Conservation (phyloP, 2,329 filamentous ascomycete species). For the Penicillium sp. region DNA sequence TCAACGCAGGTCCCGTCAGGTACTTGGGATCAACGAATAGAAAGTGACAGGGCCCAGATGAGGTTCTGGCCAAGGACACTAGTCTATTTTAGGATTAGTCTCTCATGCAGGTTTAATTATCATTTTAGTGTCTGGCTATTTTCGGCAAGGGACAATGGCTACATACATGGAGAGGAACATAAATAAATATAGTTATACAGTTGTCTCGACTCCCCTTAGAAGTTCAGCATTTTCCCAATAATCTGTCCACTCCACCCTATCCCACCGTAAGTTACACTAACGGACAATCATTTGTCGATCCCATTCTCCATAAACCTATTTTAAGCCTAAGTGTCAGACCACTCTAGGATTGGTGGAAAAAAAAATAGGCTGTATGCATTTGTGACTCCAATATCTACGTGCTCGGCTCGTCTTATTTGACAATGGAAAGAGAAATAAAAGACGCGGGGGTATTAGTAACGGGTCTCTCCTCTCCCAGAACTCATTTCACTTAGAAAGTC, state of each 20-base stretch:
- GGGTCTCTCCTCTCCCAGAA: constrained; percentile 11
- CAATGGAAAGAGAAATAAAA: constrained; percentile 7
- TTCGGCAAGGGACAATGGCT: too few relatives aligned
- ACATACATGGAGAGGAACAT: too few relatives aligned
- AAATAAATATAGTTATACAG: too few relatives aligned
- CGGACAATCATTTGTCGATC: constrained; percentile 4
- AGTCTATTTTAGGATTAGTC: constrained; percentile 9
- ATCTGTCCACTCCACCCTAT: neutral
- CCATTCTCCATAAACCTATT: constrained; percentile 4
- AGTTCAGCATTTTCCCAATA: too few relatives aligned
- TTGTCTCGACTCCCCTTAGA: too few relatives aligned
- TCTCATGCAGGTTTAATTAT: constrained; percentile 23
- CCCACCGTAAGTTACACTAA: neutral
- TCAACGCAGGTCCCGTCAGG: constrained; percentile 13
- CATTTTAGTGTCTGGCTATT: neutral
- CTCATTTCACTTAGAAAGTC: constrained; percentile 32
- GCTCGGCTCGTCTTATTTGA: constrained; percentile 2
- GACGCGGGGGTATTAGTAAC: constrained; percentile 23
- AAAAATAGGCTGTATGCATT: constrained; percentile 2
- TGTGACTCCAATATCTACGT: constrained; percentile 6
- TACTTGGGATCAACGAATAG: constrained; percentile 14
- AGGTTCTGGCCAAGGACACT: constrained; percentile 17
- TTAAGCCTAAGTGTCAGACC: constrained; percentile 4
- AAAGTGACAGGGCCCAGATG: constrained; percentile 7
- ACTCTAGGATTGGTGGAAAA: neutral